These are phyloP conservation scores for Pilasporangium apinafurcum DNA, from an alignment of 352 stramenopile genomes.

Conservation along the genomic window DNA sequence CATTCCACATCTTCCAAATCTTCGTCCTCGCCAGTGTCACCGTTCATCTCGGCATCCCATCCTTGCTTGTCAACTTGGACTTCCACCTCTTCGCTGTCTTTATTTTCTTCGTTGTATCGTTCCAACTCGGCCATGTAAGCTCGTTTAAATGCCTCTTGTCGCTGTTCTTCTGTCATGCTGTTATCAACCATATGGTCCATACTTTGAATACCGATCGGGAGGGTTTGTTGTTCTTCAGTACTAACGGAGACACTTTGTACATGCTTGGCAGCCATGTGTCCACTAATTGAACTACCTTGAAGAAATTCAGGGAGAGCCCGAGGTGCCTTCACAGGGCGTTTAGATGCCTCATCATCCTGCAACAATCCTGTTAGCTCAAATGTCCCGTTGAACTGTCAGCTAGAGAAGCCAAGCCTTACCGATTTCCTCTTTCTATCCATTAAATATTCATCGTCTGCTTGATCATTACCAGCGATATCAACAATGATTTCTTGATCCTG, in stretches of 20 bases:
- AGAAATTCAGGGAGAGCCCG: slow-evolving; percentile 75
- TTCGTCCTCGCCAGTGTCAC: slow-evolving; percentile 60
- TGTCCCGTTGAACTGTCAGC: not conserved
- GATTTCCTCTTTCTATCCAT: slow-evolving; percentile 63
- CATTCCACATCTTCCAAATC: slow-evolving; percentile 79
- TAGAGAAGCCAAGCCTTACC: slow-evolving; percentile 8
- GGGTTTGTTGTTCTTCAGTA: slow-evolving; percentile 19
- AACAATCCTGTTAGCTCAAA: not conserved
- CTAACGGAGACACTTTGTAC: slow-evolving; percentile 23
- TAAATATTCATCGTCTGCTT: slow-evolving; percentile 77
- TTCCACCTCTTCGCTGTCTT: slow-evolving; percentile 70
- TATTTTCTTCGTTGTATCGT: slow-evolving; percentile 82
- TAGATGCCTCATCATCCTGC: slow-evolving; percentile 47
- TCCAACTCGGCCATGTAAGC: slow-evolving; percentile 81
- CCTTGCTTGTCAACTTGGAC: slow-evolving; percentile 77
- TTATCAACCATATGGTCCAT: slow-evolving; percentile 50
- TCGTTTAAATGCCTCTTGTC: slow-evolving; percentile 76
- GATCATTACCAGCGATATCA: slow-evolving; percentile 73
- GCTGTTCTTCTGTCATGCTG: slow-evolving; percentile 78
- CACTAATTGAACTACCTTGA: slow-evolving; percentile 80
- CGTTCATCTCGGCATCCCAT: slow-evolving; percentile 83
- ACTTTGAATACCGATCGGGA: slow-evolving; percentile 32
- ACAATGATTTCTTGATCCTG: slow-evolving; percentile 83
- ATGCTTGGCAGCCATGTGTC: slow-evolving; percentile 81
- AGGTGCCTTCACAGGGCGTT: slow-evolving; percentile 47